Base-by-base conservation (phyloP, 2,329 filamentous ascomycete species). In the Sporothrix pallida region DNA sequence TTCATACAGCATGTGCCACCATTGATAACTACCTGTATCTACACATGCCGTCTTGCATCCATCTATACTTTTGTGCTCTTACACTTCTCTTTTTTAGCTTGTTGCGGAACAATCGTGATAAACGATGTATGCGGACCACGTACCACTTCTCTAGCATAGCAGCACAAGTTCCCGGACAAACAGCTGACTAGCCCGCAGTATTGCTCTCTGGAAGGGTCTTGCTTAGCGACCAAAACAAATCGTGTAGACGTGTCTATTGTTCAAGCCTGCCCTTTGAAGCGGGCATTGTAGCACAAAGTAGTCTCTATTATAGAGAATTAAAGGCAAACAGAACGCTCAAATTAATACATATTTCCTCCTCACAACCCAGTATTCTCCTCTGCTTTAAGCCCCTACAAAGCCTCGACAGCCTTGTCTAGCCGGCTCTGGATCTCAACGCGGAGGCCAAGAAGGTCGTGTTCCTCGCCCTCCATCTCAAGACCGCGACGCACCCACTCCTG, bases 391-490 rank as follows among this genome's bases (percentile, higher is more conserved):
- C 9, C 3, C 20, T 71, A 74, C 63, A 72, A 68, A 12, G 60
- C 42, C 17, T 67, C 71, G 6, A 46, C 72, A 3, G 71, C 74
- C 67, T 74, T 74, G 20, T 63, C 73, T 37, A 77, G 60, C 9
- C 80, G 81, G 48, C 80, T 82, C 77, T 90, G 85, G 75, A 93
- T 85, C 73, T 92, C 91, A 81, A 86, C 89, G 77, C 91, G 81
- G 80, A 93, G 82, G 71, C 87, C 87, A 70, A 87, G 86, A 79
- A 95, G 80, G 80, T 92, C 88, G 76, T 83, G 83, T 83, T 91
- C 88, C 82, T 88, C 89, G 13, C 92, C 92, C 84, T 97, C 94
- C 81, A 95, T 90, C 85, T 97, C 95, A 73, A 97, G 82, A 0
- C 90, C 94, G 80, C 89, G 87, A 77, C 87, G 87, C 56, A 97